Base-by-base conservation (phyloP, 257 asterid species). In the Knoxia roxburghii region DNA sequence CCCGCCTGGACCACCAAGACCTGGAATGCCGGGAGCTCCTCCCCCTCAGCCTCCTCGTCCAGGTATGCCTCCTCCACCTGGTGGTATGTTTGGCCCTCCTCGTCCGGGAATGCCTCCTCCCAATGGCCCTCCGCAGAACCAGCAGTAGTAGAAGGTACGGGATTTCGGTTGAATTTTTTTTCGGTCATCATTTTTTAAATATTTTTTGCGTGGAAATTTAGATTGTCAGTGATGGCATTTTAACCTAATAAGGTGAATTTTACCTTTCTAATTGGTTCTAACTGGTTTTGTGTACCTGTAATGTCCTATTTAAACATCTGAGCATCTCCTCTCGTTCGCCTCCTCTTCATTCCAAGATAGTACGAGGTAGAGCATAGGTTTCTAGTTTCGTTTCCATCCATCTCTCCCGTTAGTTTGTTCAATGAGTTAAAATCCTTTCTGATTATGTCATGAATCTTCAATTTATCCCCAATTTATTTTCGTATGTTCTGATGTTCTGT, bases 41-140 rank as follows among this genome's bases (percentile, higher is more conserved):
- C 93, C 90, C 50, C 86, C 90, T 32, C 66, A 81, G 70, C 91
- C 83, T 13, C 90, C 85, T 10, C 80, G 89, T 50, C 95, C 89
- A 0, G 94, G 95, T 3, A 87, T 89, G 91, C 91, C 89, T 1
- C 95, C 95, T 0, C 81, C 86, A 0, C 87, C 87, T 24, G 83
- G 85, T 14, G 95, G 88, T 61, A 71, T 78, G 62, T 90, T 72
- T 67, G 96, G 89, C 20, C 96, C 95, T 0, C 96, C 94, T 9
- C 89, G 98, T 24, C 90, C 98, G 1, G 98, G 98, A 63, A 91
- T 91, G 96, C 96, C 87, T 4, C 97, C 91, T 1, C 95, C 91
- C 11, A 83, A 81, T 65, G 71, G 67, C 50, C 76, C 76, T 8
- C 91, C 86, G 0, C 97, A 90, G 65, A 89, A 87, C 76, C 95